Evolutionary conservation across 2,329 filamentous ascomycete species (phyloP), one percentile per base, ranked within the genome.

Genomic region (Ceratocystis diversiconidia): DNA sequence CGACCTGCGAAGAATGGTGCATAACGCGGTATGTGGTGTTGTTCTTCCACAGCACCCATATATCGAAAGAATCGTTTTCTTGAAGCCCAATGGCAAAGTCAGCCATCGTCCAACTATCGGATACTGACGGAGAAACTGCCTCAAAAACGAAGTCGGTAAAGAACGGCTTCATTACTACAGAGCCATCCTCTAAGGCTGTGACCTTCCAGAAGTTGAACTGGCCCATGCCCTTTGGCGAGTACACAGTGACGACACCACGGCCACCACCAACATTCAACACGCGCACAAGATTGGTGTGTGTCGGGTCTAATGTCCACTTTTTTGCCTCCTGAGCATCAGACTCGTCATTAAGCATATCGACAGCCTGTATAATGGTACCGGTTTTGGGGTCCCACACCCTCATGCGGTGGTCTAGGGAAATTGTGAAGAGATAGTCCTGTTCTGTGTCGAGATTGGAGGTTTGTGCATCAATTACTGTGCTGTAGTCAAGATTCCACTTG

Each of bases 171-270:
- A 95, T 79, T 7, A 85, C 79, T 22, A 90, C 73, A 1, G 77
- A 79, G 70, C 87, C 80, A 70, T 82, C 82, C 64, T 86, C 83
- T 69, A 85, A 83, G 19, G 88, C 82, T 64, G 83, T 83, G n/a
- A 85, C 75, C 69, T 78, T 80, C 90, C 92, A 99, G 73, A 99
- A 92, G 74, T 96, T 97, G 80, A 99, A 97, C 72, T 92, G 87
- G 44, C 94, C 89, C 50, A 86, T 83, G 36, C 91, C 88, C 69
- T 94, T 85, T 0, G 94, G 92, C 10, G 92, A 96, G 74, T 91
- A 96, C 7, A 90, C 92, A 46, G 90, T 85, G 64, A 92, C 82
- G 15, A 84, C 73, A 48, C 80, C 77, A 64, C 78, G 78, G 17
- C 82, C 82, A 30, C 78, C 76, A 52, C 73, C 77, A 50, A 76